Evolutionary conservation across 2,329 filamentous ascomycete species (phyloP).

Genomic region (Neonectria magnoliae): DNA sequence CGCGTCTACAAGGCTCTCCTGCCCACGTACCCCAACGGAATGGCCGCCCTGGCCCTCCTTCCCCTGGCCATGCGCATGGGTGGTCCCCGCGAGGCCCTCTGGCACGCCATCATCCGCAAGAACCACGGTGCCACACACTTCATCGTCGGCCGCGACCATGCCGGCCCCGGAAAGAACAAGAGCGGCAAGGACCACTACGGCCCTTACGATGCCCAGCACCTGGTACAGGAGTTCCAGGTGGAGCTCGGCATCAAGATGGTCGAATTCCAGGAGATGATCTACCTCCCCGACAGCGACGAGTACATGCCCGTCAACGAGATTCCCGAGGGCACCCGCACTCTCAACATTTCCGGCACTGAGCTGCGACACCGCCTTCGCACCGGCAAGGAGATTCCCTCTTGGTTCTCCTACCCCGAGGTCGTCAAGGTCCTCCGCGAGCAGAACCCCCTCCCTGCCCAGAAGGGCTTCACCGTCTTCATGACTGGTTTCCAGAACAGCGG

Average conservation of each 20-base stretch:
- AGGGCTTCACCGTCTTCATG: conserved; percentile 98
- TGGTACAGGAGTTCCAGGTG: conserved; percentile 94
- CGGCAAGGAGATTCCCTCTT: conserved; percentile 95
- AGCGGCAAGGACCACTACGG: conserved; percentile 97
- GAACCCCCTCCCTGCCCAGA: conserved; percentile 87
- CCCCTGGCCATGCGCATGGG: conserved; percentile 99
- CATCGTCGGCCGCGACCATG: conserved; percentile 98
- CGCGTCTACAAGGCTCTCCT: conserved; percentile 98
- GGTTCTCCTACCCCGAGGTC: conserved; percentile 99
- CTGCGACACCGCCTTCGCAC: conserved; percentile 90
- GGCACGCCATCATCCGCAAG: conserved; percentile 99
- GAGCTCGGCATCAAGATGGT: conserved; percentile 99
- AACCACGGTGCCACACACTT: conserved; percentile 99
- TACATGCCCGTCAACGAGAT: conserved; percentile 95
- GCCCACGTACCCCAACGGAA: conserved; percentile 97
- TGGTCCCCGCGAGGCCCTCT: conserved; percentile 96
- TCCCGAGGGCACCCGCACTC: conserved; percentile 80
- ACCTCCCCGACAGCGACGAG: conserved; percentile 96
- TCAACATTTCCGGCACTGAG: conserved; percentile 89
- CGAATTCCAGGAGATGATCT: conserved; percentile 99
- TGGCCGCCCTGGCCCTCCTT: conserved; percentile 95
- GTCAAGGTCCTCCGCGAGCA: conserved; percentile 96
- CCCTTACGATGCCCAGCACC: conserved; percentile 95
- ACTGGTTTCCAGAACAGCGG: conserved; percentile 97
- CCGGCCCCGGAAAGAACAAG: conserved; percentile 97